Percentiles rank a stretch among this genome's conserved stretches.
These are phyloP conservation scores for Gryganskiella cystojenkinii DNA, from an alignment of 192 early-diverging fungal genomes.

Conservation along the genomic window DNA sequence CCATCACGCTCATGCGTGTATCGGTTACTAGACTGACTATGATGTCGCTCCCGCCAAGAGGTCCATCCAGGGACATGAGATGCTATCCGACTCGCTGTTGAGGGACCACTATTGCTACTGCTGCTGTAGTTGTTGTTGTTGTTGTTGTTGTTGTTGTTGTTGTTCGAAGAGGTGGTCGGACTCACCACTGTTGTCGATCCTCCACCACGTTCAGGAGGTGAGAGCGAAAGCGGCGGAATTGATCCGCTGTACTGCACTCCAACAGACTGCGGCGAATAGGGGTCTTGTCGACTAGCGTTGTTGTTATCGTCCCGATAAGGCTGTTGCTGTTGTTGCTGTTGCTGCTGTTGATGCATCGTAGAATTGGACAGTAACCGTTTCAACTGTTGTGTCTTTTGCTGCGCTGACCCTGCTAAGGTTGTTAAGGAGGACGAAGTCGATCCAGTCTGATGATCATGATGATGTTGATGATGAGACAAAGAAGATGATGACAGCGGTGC, in stretches of 20 bases:
- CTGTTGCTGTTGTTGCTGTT: constrained; percentile 5
- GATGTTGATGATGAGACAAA: background rate
- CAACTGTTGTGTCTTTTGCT: constrained; percentile 16
- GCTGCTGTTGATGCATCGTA: constrained; percentile 1
- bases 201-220: too few species aligned
- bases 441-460: background rate
- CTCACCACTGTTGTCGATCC: too few species aligned
- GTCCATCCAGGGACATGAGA: constrained; percentile 23
- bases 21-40: constrained; percentile 26
- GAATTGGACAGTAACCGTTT: constrained; percentile 24
- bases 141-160: too few species aligned
- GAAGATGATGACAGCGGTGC: background rate
- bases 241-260: too few species aligned
- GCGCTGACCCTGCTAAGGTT: background rate
- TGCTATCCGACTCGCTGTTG: constrained; percentile 7
- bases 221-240: too few species aligned
- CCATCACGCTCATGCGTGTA: background rate
- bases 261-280: too few species aligned
- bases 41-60: constrained; percentile 36
- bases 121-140: constrained; percentile 8
- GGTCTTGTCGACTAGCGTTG: background rate
- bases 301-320: background rate
- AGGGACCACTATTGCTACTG: constrained; percentile 4
- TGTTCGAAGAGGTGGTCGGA: too few species aligned
- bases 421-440: background rate